Conservation (phyloP, 768 basidiomycete genomes). For the Mycena belliarum region DNA sequence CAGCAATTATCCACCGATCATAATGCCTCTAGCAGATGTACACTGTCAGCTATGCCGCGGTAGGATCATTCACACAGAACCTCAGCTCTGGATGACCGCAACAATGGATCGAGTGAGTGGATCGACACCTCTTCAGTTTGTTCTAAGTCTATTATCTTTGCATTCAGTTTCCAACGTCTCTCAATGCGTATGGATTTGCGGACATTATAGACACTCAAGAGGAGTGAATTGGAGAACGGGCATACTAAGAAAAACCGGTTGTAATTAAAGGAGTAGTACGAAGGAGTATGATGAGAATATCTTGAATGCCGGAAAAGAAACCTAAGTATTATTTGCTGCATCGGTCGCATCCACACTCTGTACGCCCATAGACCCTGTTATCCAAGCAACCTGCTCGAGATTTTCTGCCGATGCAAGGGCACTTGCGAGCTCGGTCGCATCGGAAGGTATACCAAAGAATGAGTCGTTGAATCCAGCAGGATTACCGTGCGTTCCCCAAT, state of each 20-base stretch:
- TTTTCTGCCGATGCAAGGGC: too few species aligned
- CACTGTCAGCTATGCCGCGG: constrained; percentile 21
- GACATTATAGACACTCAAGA: too few species aligned
- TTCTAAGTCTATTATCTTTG: not conserved
- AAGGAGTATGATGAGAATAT: too few species aligned
- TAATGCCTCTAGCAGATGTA: constrained; percentile 20
- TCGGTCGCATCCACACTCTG: too few species aligned
- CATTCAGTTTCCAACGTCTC: constrained; percentile 4
- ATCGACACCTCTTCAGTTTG: too few species aligned
- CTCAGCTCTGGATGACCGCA: constrained; percentile 24
- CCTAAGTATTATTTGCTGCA: too few species aligned
- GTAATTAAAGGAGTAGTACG: too few species aligned
- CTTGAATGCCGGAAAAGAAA: too few species aligned
- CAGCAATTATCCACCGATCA: constrained; percentile 5
- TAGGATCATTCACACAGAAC: constrained; percentile 1
- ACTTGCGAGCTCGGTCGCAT: too few species aligned
- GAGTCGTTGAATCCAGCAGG: not conserved
- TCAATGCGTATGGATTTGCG: not conserved
- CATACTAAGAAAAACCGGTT: too few species aligned
- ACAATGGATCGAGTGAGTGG: constrained; percentile 17
- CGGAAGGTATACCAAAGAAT: not conserved
- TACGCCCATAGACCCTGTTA: too few species aligned
- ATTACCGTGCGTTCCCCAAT: not conserved
- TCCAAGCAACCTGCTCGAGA: too few species aligned
- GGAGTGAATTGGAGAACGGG: not conserved